Percentiles rank a stretch among this genome's conserved stretches.
phyloP scores from a whole-genome alignment of 176 grass and related monocot species.

The Puccinellia tenuiflora region DNA sequence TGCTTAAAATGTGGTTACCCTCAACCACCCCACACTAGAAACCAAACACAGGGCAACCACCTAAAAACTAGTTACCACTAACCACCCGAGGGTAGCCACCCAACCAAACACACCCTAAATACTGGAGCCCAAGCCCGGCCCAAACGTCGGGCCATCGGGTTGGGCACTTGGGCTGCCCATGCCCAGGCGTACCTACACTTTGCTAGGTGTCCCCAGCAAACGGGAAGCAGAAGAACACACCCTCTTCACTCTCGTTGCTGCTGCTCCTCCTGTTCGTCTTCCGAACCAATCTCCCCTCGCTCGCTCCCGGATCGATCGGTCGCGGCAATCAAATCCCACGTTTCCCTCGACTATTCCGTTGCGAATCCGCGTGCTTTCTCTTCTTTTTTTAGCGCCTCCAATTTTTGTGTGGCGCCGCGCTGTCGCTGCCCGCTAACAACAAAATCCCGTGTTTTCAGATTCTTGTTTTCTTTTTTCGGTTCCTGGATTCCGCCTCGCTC shows the following conservation, averaged over 20 bases:
- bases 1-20: no score
- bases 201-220: background rate
- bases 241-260: background rate
- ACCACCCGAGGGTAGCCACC: no score
- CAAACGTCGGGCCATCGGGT: no score
- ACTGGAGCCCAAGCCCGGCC: no score
- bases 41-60: no score
- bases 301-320: background rate
- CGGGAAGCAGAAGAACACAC: background rate
- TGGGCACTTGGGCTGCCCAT: no score
- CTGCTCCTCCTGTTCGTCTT: background rate
- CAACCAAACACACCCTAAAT: no score
- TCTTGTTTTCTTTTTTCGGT: background rate
- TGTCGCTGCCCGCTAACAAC: background rate
- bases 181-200: no score
- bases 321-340: background rate
- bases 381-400: constrained; percentile 16
- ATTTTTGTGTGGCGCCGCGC: constrained; percentile 9
- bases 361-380: background rate
- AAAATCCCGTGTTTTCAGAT: background rate
- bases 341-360: background rate
- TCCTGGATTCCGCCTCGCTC: background rate
- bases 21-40: no score
- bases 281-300: background rate
- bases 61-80: no score